Evolutionary conservation across 345 rosid genomes (phyloP).

Genomic region (Erucastrum elatum): DNA sequence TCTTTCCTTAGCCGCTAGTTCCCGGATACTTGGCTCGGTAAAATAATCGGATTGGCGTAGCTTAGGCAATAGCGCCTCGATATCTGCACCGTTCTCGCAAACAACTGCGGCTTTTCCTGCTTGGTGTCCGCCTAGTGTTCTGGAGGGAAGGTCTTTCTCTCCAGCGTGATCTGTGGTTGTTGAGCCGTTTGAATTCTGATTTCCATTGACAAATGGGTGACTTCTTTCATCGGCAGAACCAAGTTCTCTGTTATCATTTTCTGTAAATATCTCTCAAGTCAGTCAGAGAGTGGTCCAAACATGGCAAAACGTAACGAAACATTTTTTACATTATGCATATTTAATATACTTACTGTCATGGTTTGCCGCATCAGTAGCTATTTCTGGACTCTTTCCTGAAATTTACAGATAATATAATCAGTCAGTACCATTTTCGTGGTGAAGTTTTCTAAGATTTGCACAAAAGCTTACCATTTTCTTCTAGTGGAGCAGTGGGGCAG

Average conservation of each 20-base stretch:
- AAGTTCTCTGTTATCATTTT: conserved; percentile 43
- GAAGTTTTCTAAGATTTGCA: not conserved
- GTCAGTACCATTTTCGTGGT: not conserved
- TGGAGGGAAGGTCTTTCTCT: conserved; percentile 59
- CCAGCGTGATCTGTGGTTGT: conserved; percentile 48
- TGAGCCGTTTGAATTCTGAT: conserved; percentile 58
- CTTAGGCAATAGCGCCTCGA: conserved; percentile 95
- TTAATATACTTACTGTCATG: conserved; percentile 47
- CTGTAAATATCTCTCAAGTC: conserved; percentile 43
- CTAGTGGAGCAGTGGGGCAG: conserved; percentile 36
- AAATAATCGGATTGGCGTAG: conserved; percentile 79
- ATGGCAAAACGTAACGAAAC: not conserved
- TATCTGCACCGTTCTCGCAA: conserved; percentile 56
- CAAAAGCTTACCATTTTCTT: conserved; percentile 52
- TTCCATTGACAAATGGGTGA: conserved; percentile 38
- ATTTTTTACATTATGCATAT: not conserved
- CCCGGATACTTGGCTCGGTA: conserved; percentile 90
- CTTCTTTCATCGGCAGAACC: conserved; percentile 33
- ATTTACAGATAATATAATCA: conserved; percentile 3
- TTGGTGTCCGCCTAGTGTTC: conserved; percentile 54
- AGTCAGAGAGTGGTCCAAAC: conserved; percentile 5
- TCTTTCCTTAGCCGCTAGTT: conserved; percentile 95
- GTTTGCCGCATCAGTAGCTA: conserved; percentile 42
- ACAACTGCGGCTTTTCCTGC: conserved; percentile 25
- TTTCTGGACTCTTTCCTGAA: conserved; percentile 49